A percentile compares a stretch with the other conserved stretches of the same genome.
Evolutionary conservation across 352 stramenopile species (phyloP).

Genomic region (Pilasporangium apinafurcum): DNA sequence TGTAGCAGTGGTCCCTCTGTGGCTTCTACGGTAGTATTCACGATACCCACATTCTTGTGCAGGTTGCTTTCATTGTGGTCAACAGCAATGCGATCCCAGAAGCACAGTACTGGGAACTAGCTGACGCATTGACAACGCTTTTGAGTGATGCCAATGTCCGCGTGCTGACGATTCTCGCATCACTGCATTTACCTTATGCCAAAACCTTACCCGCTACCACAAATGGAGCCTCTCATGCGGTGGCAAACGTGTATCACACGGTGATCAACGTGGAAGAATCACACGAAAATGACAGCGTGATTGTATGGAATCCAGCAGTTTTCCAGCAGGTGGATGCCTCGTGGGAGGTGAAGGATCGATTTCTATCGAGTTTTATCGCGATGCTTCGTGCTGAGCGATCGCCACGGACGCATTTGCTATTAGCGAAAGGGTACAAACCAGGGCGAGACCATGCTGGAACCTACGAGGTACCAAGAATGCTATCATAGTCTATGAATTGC

Average conservation of each 20-base stretch:
- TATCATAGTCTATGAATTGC: too few relatives aligned
- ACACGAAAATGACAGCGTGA: background rate
- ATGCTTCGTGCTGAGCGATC: constrained; percentile 45
- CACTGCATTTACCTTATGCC: constrained; percentile 56
- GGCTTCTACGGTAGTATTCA: background rate
- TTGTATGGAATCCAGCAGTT: background rate
- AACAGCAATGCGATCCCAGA: constrained; percentile 14
- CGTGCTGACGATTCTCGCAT: constrained; percentile 33
- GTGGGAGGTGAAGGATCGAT: constrained; percentile 54
- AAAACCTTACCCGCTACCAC: constrained; percentile 22
- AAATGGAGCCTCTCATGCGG: too few relatives aligned
- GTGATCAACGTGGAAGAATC: constrained; percentile 10
- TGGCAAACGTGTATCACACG: constrained; percentile 37
- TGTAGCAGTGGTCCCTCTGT: background rate
- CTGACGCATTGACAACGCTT: constrained; percentile 31
- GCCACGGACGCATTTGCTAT: constrained; percentile 36
- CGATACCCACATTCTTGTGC: background rate
- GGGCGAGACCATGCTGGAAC: constrained; percentile 37
- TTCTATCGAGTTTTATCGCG: constrained; percentile 42
- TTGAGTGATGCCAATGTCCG: constrained; percentile 26
- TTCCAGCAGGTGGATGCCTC: constrained; percentile 16
- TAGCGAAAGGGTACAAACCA: constrained; percentile 61
- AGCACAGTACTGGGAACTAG: constrained; percentile 28
- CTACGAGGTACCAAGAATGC: constrained; percentile 32
- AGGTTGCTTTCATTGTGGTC: constrained; percentile 30